A percentile compares a stretch with the other conserved stretches of the same genome.
These are phyloP conservation scores for Falciphora oryzae DNA, from an alignment of 2,329 filamentous ascomycete species.

Conservation along the genomic window DNA sequence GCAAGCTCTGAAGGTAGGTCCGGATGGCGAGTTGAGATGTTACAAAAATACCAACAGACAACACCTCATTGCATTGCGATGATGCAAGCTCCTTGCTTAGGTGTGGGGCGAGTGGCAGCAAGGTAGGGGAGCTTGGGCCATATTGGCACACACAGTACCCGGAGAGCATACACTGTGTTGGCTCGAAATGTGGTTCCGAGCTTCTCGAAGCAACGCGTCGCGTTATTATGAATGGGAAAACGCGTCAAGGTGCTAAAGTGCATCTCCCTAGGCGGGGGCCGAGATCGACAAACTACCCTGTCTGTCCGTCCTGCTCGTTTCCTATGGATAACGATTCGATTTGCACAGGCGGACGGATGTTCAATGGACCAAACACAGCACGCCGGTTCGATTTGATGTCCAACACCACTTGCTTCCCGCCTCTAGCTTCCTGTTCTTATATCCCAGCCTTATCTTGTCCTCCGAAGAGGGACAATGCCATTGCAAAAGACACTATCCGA, in stretches of 20 bases:
- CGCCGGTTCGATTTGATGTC: not conserved
- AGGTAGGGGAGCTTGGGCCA: not conserved
- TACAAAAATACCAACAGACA: too few relatives aligned
- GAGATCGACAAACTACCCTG: not conserved
- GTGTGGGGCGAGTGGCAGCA: not conserved
- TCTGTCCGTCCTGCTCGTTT: not conserved
- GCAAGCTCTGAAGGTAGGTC: not conserved
- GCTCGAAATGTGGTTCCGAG: not conserved
- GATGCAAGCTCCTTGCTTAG: not conserved
- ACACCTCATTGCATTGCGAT: not conserved
- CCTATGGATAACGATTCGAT: not conserved
- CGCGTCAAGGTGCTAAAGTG: conserved; percentile 7
- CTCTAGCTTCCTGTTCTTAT: not conserved
- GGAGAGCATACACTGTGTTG: too few relatives aligned
- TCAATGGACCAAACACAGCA: not conserved
- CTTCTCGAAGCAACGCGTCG: not conserved
- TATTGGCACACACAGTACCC: not conserved
- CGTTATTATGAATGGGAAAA: conserved; percentile 1
- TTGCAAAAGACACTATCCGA: conserved; percentile 36
- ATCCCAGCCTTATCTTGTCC: conserved; percentile 1
- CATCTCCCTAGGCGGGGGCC: not conserved
- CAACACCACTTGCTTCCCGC: not conserved
- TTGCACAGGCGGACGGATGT: not conserved
- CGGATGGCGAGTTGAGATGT: too few relatives aligned
- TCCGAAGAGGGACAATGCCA: conserved; percentile 25